Conservation (phyloP, 2,329 filamentous ascomycete species). For the Geosmithia flava region DNA sequence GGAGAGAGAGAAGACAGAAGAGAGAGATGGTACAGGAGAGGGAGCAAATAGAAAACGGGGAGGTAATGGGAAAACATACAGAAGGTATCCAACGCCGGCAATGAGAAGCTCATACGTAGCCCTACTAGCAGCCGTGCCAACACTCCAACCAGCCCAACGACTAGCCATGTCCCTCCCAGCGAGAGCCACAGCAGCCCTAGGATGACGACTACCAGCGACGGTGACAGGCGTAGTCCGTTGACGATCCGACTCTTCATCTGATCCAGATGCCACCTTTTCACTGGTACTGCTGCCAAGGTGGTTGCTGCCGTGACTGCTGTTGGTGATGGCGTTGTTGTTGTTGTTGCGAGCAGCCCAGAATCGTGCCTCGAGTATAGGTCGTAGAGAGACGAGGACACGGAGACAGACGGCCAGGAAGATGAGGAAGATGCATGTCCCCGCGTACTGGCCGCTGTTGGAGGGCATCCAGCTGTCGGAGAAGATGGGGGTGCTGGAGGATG, state of each 20-base stretch:
- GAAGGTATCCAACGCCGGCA: slow-evolving; percentile 58
- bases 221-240: background rate
- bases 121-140: slow-evolving; percentile 4
- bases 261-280: background rate
- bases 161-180: background rate
- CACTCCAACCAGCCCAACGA: slow-evolving; percentile 6
- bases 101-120: slow-evolving; percentile 27
- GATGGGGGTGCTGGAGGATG: slow-evolving; percentile 24
- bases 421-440: slow-evolving; percentile 75
- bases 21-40: background rate
- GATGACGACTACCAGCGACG: background rate
- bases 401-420: slow-evolving; percentile 56
- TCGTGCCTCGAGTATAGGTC: slow-evolving; percentile 2
- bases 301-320: background rate
- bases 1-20: background rate
- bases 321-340: background rate
- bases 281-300: too few species aligned
- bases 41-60: background rate
- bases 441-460: slow-evolving; percentile 51
- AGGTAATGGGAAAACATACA: slow-evolving; percentile 42
- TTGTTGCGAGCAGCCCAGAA: background rate
- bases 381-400: slow-evolving; percentile 55
- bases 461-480: slow-evolving; percentile 58
- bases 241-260: background rate
- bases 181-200: background rate